Evolutionary conservation across 2,329 filamentous ascomycete genomes (phyloP).

Genomic region (Botryotinia calthae): DNA sequence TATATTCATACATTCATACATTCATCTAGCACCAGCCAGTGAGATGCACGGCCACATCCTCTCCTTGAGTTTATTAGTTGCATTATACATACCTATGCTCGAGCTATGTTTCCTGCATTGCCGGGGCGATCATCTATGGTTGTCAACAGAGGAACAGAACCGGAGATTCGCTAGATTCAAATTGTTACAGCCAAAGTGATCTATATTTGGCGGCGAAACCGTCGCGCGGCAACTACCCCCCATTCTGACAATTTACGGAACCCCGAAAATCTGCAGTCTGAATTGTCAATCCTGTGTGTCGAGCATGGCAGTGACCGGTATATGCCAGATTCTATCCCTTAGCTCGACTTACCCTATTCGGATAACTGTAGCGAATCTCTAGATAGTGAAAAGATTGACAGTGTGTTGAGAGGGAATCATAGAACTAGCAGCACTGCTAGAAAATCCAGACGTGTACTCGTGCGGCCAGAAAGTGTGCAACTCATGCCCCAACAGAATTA

Average conservation of each 20-base stretch:
- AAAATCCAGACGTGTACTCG: neutral
- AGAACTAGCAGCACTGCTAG: neutral
- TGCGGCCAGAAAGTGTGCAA: neutral
- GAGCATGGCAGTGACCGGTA: neutral
- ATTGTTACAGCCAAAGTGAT: neutral
- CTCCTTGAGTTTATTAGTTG: neutral
- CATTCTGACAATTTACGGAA: neutral
- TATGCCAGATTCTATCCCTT: neutral
- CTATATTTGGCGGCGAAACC: neutral
- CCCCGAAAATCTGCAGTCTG: neutral
- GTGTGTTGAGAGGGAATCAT: neutral
- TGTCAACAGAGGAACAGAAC: neutral
- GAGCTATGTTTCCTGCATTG: neutral
- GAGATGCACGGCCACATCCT: slow-evolving; percentile 8
- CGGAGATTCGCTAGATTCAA: neutral
- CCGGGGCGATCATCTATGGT: neutral
- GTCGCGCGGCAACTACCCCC: neutral
- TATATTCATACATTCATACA: neutral
- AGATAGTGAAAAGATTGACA: neutral
- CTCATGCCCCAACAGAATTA: neutral
- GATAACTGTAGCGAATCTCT: neutral
- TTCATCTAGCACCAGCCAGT: neutral
- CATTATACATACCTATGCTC: neutral
- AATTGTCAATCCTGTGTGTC: neutral
- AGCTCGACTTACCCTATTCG: neutral